These are phyloP conservation scores for Thalassia testudinum DNA, from an alignment of 116 monocot genomes.

Conservation along the genomic window DNA sequence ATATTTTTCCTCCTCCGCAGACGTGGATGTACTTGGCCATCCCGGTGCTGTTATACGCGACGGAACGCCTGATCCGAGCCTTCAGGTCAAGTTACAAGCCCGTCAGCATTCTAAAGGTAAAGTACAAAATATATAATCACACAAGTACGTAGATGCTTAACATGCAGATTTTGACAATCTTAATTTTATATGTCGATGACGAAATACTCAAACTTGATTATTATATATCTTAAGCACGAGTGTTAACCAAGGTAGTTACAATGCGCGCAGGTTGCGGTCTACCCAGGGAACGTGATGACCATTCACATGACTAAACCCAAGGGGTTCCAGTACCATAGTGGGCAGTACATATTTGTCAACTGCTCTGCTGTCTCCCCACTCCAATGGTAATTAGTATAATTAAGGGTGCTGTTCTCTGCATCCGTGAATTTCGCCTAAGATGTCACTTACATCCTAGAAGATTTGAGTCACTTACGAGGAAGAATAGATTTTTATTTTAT, in stretches of 20 bases:
- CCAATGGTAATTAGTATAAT: slow-evolving; percentile 5
- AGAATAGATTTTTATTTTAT: too few relatives aligned
- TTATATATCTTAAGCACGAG: too few relatives aligned
- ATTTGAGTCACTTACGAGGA: too few relatives aligned
- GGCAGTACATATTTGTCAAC: slow-evolving; percentile 18
- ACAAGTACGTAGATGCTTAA: too few relatives aligned
- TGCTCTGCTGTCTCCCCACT: slow-evolving; percentile 14
- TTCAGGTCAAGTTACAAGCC: slow-evolving; percentile 11
- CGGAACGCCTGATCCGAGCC: slow-evolving; percentile 14
- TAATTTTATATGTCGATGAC: too few relatives aligned
- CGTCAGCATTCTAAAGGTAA: slow-evolving; percentile 9
- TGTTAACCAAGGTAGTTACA: too few relatives aligned
- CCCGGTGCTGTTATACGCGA: slow-evolving; percentile 20
- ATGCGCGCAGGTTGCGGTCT: slow-evolving; percentile 8
- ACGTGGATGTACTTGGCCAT: slow-evolving; percentile 43
- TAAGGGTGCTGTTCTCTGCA: too few relatives aligned
- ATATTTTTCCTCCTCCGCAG: slow-evolving; percentile 2
- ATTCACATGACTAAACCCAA: slow-evolving; percentile 7
- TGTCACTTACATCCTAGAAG: too few relatives aligned
- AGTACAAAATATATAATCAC: too few relatives aligned
- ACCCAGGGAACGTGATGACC: slow-evolving; percentile 13
- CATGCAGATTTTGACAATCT: too few relatives aligned
- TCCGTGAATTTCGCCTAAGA: too few relatives aligned
- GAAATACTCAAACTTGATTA: too few relatives aligned
- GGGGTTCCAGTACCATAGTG: slow-evolving; percentile 10